These are phyloP conservation scores for Ustanciosporium gigantosporum DNA, from an alignment of 1,284 basidiomycete genomes.

Conservation along the genomic window DNA sequence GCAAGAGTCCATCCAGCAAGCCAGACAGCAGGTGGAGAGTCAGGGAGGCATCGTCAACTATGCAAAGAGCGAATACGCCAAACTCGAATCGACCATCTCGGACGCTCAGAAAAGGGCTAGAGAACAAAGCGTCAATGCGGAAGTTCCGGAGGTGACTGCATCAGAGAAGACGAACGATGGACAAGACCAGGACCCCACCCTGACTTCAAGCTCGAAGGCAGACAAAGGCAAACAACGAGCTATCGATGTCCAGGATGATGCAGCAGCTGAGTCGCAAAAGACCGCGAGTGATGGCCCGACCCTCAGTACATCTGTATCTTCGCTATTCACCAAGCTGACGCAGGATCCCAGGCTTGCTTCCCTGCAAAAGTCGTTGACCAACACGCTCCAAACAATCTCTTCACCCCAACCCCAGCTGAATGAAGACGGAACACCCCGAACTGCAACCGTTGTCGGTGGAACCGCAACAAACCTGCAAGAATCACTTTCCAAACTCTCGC, in stretches of 20 bases:
- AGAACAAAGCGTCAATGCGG: conserved; percentile 11
- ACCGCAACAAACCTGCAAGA: conserved; percentile 21
- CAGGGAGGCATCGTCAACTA: conserved; percentile 49
- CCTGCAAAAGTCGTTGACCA: conserved; percentile 30
- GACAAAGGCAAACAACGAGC: conserved; percentile 31
- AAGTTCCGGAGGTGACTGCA: not conserved
- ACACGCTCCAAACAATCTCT: conserved; percentile 17
- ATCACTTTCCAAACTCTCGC: conserved; percentile 32
- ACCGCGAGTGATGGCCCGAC: conserved; percentile 7
- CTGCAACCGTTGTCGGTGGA: not conserved
- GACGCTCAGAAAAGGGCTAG: conserved; percentile 45
- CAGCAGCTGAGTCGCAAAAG: not conserved
- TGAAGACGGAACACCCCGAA: conserved; percentile 2
- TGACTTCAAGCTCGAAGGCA: not conserved
- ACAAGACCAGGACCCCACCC: not conserved
- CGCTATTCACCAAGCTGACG: conserved; percentile 32
- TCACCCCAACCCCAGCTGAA: not conserved
- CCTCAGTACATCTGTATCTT: conserved; percentile 18
- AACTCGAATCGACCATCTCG: conserved; percentile 47
- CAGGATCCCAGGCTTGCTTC: conserved; percentile 26
- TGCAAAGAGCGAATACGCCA: conserved; percentile 40
- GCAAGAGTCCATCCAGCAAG: conserved; percentile 35
- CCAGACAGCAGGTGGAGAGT: conserved; percentile 41
- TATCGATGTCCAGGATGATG: conserved; percentile 6
- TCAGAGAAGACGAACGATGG: not conserved